Conservation (phyloP, 2,329 filamentous ascomycete species). For the Aspergillus versicolor region DNA sequence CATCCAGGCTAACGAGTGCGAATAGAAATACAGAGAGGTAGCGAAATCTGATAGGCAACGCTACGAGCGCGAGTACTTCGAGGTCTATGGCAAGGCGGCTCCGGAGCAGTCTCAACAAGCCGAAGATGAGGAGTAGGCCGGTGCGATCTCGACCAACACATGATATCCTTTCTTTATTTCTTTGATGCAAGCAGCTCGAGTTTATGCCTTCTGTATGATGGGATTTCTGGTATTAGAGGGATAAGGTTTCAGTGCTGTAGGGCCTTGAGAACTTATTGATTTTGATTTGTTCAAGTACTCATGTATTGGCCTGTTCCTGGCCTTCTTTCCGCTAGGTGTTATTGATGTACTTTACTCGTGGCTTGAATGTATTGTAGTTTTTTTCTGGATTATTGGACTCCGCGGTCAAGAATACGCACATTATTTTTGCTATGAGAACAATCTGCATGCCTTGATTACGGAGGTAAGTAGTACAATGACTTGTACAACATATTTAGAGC, state of each 20-base stretch:
- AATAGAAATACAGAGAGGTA: slow-evolving; percentile 30
- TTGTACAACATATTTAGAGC: neutral
- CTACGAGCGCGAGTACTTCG: slow-evolving; percentile 35
- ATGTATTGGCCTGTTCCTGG: neutral
- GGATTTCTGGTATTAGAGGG: neutral
- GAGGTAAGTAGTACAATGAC: too few relatives aligned
- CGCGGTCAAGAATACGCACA: neutral
- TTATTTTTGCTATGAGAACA: neutral
- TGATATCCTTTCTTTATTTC: neutral
- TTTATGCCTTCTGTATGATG: neutral
- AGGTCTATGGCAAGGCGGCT: slow-evolving; percentile 36
- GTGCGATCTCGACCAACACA: slow-evolving; percentile 6
- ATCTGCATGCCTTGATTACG: neutral
- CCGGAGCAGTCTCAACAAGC: neutral
- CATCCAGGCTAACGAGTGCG: slow-evolving; percentile 14
- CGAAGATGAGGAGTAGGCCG: neutral
- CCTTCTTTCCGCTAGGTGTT: neutral
- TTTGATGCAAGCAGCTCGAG: neutral
- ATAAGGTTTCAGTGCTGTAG: neutral
- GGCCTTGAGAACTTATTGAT: neutral
- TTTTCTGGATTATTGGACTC: neutral
- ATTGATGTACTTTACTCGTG: neutral
- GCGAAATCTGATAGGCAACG: slow-evolving; percentile 29
- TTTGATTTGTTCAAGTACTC: neutral
- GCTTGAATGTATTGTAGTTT: neutral